These are phyloP conservation scores for Astragalus membranaceus DNA, from an alignment of 306 rosid species.

Conservation along the genomic window DNA sequence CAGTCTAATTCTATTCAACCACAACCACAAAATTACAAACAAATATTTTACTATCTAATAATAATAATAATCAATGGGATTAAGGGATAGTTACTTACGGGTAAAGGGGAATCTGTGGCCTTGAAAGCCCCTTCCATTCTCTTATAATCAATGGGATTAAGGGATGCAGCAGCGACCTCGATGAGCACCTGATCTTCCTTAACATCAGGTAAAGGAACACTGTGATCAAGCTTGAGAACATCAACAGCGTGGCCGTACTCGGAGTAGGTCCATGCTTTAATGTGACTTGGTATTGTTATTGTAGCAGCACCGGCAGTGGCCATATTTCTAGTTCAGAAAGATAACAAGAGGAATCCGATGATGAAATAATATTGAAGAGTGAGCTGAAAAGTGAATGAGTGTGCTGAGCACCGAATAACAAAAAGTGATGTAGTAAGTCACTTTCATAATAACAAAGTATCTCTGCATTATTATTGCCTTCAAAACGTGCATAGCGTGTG, in stretches of 20 bases:
- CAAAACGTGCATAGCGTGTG: too few relatives aligned
- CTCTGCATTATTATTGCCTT: too few relatives aligned
- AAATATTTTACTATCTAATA: not conserved
- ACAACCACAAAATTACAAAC: not conserved
- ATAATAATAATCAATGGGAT: too few relatives aligned
- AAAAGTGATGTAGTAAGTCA: too few relatives aligned
- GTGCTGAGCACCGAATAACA: too few relatives aligned
- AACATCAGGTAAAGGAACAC: not conserved
- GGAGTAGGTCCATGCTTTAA: constrained; percentile 1
- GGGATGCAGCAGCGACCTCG: constrained; percentile 1
- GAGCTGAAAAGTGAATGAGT: too few relatives aligned
- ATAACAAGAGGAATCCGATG: too few relatives aligned
- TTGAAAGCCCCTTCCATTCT: not conserved
- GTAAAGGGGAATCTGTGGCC: not conserved
- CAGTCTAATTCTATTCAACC: not conserved
- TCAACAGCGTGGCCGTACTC: not conserved
- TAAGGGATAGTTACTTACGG: too few relatives aligned
- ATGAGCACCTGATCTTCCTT: constrained; percentile 5
- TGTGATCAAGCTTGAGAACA: not conserved
- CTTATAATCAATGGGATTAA: constrained; percentile 9
- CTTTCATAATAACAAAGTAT: too few relatives aligned
- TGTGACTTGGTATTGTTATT: not conserved
- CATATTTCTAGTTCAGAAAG: too few relatives aligned
- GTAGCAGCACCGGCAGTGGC: not conserved
- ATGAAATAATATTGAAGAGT: too few relatives aligned